Base-by-base conservation (phyloP, 2,329 filamentous ascomycete species). In the Rachicladosporium sp. region DNA sequence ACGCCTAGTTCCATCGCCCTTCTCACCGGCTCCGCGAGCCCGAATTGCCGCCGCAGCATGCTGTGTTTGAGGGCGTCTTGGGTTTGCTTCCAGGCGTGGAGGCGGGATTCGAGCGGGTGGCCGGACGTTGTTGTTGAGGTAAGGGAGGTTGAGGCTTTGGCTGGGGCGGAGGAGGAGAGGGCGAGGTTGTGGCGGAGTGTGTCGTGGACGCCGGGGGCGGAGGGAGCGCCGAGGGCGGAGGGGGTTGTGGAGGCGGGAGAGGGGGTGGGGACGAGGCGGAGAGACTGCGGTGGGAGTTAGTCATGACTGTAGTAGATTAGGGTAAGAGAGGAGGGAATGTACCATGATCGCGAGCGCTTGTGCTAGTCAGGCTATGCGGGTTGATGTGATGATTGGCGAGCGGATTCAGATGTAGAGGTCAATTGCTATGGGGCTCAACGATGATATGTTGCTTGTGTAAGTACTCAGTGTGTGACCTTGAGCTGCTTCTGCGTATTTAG, bases 1-100 rank as follows among this genome's bases (percentile, higher is more conserved):
- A 93, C 89, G 74, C 86, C 84, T 61, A 94, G 72, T 70, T 98
- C 91, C 91, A 98, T 95, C 45, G 81, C 84, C 40, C 89, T 78
- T 42, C 87, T 78, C 54, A 96, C 78, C 3, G 91, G 91, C 73
- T 96, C 91, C 19, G 83, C 85, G 54, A 95, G 80, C 49, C 91
- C 91, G 62, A 87, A 96, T 35, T 85, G 80, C 50, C 86, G 82
- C 48, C 86, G 79, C 54, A 96, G 75, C 38, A 78, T 73, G 66
- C 88, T 79, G 83, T 94, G 91, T 66, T 93, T 91, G 59, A 94
- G 65, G 29, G 69, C 62, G 54, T 94, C 82, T 66, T 95, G 89
- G 32, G 88, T 94, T 43, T 80, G 71, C 64, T 89, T 84, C 91
- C 91, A 98, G 58, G 79, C 75, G 56, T 80, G 76, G 43, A 98